Evolutionary conservation across 2,329 filamentous ascomycete genomes (phyloP), one percentile per base, ranked within the genome.

Genomic region (Sporothrix sp.): DNA sequence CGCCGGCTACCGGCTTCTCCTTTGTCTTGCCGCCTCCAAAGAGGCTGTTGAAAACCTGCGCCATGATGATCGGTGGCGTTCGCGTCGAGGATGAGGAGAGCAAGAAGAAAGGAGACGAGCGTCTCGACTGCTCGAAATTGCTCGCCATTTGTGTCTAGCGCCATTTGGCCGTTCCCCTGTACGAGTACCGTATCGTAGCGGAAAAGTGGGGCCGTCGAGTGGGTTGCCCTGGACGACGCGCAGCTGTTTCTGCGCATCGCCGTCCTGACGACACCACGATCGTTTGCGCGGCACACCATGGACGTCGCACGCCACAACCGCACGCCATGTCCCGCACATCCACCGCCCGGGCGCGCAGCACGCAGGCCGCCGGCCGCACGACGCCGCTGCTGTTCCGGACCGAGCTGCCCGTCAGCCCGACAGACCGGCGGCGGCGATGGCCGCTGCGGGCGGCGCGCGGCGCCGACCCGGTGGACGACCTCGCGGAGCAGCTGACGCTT

Each of bases 21-120:
- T 70, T 68, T 56, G 80, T 71, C 71, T 86, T 82, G 63, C 73
- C 73, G 64, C 78, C 82, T 62, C 83, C 83, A 60, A 89, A 78
- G 61, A 87, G 67, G 63, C 78, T 79, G 68, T 85, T 85, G 59
- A 86, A 63, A 58, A 84, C 67, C 60, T 75, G 71, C 58, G 75
- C 75, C 76, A 79, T 79, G 56, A 33, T 54, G 50, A n/a, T n/a
- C n/a, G n/a, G n/a, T n/a, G n/a, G n/a, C 23, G 14, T 46, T 53
- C 13, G 28, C 20, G 43, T 16, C 37, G 40, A 16, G 37, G 39
- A 54, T 56, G 54, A 42, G 53, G 54, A 50, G 48, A 35, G 33
- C 38, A 20, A n/a, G 45, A 38, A 30, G 30, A 23, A 20, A n/a
- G 27, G 27, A 27, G 20, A n/a, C n/a, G n/a, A n/a, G n/a, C n/a